These are phyloP conservation scores for Colletotrichum godetiae DNA, from an alignment of 2,329 filamentous ascomycete genomes.

Conservation along the genomic window DNA sequence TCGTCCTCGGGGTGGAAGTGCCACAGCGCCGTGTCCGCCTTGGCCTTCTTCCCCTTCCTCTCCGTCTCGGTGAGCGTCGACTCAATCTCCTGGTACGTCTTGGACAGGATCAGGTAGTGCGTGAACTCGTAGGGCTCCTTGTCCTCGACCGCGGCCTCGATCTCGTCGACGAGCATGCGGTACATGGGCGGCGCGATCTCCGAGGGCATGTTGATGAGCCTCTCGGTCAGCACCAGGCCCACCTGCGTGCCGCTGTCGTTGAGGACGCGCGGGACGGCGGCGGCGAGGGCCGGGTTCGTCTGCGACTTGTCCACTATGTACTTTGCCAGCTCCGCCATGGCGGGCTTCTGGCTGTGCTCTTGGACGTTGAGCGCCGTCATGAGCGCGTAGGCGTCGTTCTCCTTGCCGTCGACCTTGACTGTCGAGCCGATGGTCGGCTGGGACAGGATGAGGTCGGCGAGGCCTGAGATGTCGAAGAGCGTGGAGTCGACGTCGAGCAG, in stretches of 20 bases:
- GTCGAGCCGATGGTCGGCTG: conserved; percentile 92
- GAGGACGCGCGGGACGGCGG: conserved; percentile 68
- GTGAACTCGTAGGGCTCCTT: conserved; percentile 93
- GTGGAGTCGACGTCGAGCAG: conserved; percentile 89
- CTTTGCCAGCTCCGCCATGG: conserved; percentile 75
- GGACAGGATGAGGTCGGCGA: conserved; percentile 87
- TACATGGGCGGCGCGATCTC: conserved; percentile 95
- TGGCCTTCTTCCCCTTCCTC: conserved; percentile 75
- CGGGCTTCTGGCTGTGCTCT: conserved; percentile 80
- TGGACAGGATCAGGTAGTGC: conserved; percentile 91
- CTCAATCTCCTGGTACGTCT: conserved; percentile 90
- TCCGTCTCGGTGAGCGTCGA: conserved; percentile 78
- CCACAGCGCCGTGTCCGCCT: conserved; percentile 73
- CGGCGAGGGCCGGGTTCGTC: conserved; percentile 65
- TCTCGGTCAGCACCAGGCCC: conserved; percentile 89
- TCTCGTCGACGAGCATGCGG: conserved; percentile 91
- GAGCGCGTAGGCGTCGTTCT: conserved; percentile 92
- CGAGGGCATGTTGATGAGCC: conserved; percentile 95
- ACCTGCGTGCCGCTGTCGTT: conserved; percentile 67
- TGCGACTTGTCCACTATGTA: conserved; percentile 74
- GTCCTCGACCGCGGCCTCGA: conserved; percentile 87
- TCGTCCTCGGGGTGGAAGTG: conserved; percentile 99
- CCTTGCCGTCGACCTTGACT: conserved; percentile 96
- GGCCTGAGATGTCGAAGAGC: conserved; percentile 86
- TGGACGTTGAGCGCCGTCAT: conserved; percentile 87